Conservation (phyloP, 129 eudicot genomes). For the Smallanthus sonchifolius region DNA sequence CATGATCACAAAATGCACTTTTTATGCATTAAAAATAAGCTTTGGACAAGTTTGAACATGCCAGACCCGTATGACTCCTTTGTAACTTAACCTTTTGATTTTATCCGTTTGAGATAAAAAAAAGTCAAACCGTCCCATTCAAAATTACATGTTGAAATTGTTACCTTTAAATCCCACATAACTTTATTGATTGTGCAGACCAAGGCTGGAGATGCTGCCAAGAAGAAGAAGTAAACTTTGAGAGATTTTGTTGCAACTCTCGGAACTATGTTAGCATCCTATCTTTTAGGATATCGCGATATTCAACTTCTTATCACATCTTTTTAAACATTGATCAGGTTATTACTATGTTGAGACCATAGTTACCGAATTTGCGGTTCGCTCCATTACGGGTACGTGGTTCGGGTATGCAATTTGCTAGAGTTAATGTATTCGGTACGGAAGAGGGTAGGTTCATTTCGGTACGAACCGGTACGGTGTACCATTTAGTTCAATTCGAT, state of each 20-base stretch:
- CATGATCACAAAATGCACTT: neutral
- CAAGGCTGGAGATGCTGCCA: constrained; percentile 85
- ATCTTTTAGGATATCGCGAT: constrained; percentile 9
- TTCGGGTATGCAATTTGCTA: too few relatives aligned
- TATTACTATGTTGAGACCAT: constrained; percentile 21
- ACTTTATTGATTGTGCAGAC: constrained; percentile 36
- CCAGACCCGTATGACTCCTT: neutral
- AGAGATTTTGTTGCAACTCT: constrained; percentile 17
- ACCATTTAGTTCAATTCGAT: too few relatives aligned
- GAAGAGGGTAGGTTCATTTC: too few relatives aligned
- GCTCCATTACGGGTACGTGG: too few relatives aligned
- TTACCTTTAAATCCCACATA: too few relatives aligned
- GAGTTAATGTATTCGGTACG: too few relatives aligned
- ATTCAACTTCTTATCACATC: constrained; percentile 11
- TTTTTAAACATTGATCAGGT: constrained; percentile 2
- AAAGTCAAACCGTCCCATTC: neutral
- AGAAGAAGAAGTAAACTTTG: constrained; percentile 67
- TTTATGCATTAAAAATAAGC: neutral
- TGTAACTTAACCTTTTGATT: neutral
- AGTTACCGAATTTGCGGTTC: too few relatives aligned
- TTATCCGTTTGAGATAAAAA: neutral
- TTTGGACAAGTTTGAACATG: neutral
- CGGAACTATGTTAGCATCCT: constrained; percentile 1
- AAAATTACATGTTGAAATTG: neutral
- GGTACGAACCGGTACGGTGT: too few relatives aligned